Evolutionary conservation across 257 asterid species (phyloP).

Genomic region (Solanum habrochaites): DNA sequence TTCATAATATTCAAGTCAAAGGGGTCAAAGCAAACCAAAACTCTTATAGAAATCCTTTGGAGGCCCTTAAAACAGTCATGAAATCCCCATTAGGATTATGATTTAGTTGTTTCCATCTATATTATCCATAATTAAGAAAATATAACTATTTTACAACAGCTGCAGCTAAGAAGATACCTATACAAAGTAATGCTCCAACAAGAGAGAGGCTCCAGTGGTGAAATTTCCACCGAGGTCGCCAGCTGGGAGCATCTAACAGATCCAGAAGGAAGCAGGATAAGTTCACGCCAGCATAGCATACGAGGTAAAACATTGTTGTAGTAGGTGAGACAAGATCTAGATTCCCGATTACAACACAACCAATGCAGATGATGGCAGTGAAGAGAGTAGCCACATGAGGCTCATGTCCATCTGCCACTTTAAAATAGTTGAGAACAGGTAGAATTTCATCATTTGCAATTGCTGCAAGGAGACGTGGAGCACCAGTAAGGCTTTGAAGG

Average conservation of each 20-base stretch:
- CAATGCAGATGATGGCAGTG: conserved; percentile 90
- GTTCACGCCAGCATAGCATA: conserved; percentile 94
- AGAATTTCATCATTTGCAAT: conserved; percentile 96
- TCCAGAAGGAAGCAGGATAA: conserved; percentile 95
- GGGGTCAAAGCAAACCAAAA: background rate
- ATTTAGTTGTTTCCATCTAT: background rate
- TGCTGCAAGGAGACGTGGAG: conserved; percentile 98
- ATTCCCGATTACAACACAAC: conserved; percentile 87
- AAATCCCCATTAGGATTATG: background rate
- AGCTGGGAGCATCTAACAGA: conserved; percentile 98
- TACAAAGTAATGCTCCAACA: conserved; percentile 80
- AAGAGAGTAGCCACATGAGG: conserved; percentile 89
- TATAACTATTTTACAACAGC: background rate
- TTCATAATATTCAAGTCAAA: background rate
- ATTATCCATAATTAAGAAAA: background rate
- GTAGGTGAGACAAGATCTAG: conserved; percentile 96
- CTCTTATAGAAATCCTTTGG: background rate
- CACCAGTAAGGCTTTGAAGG: conserved; percentile 94
- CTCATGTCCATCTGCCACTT: conserved; percentile 80
- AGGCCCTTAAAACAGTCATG: background rate
- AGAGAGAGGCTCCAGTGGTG: conserved; percentile 99
- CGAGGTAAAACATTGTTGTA: conserved; percentile 90
- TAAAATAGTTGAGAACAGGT: conserved; percentile 91
- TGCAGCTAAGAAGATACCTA: conserved; percentile 36
- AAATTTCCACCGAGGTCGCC: conserved; percentile 99